Percentiles rank a stretch among this genome's conserved stretches.
phyloP scores from a whole-genome alignment of 73 alveolate genomes.

The Paramecium sexaurelia region DNA sequence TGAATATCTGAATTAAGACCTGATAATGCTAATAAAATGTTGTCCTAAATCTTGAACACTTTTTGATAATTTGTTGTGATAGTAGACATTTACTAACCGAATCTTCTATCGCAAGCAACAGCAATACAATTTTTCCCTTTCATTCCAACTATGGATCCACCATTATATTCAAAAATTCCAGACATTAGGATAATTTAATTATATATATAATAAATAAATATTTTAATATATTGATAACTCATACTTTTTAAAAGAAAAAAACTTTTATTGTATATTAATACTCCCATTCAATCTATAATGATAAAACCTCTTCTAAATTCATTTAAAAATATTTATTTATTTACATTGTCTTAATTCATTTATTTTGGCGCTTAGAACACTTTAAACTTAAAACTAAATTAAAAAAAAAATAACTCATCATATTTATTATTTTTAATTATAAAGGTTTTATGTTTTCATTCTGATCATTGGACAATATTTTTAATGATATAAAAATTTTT shows the following conservation, averaged over 20 bases:
- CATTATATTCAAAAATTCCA: conserved; percentile 82
- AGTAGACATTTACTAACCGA: conserved; percentile 88
- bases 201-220: background rate
- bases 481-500: background rate
- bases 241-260: background rate
- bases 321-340: too few species aligned
- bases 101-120: conserved; percentile 94
- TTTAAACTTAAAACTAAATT: background rate
- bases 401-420: background rate
- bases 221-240: background rate
- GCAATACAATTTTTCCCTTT: conserved; percentile 97
- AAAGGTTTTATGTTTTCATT: background rate
- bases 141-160: conserved; percentile 95
- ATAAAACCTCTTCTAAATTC: too few species aligned
- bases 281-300: too few species aligned
- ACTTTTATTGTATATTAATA: background rate
- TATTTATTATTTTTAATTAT: background rate
- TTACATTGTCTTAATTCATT: too few species aligned
- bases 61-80: conserved; percentile 88
- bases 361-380: too few species aligned
- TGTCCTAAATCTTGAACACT: conserved; percentile 93
- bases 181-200: conserved; percentile 57
- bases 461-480: background rate
- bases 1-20: conserved; percentile 96
- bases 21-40: conserved; percentile 86